A percentile compares a stretch with the other conserved stretches of the same genome.
Conservation (phyloP, 2,329 filamentous ascomycete species). For the Dryadomyces quercus-mongolicae region DNA sequence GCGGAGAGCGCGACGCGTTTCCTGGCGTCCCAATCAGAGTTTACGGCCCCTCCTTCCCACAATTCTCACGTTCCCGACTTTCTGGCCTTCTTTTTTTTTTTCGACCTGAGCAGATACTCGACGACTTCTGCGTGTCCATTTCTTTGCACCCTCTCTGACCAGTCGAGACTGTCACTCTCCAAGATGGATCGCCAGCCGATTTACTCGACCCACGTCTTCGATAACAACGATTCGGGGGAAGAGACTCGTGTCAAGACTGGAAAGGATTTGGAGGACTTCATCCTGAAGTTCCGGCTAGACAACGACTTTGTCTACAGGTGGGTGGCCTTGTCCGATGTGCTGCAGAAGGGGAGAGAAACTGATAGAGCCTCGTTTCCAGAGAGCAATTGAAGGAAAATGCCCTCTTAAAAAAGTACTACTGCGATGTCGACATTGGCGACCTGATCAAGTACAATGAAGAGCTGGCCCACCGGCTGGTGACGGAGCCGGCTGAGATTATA, state of each 20-base stretch:
- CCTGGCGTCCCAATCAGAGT: background rate
- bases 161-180: background rate
- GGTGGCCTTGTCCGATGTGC: too few relatives aligned
- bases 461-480: slow-evolving; percentile 77
- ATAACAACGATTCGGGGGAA: slow-evolving; percentile 50
- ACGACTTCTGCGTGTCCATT: background rate
- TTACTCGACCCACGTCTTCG: slow-evolving; percentile 74
- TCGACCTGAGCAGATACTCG: background rate
- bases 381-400: slow-evolving; percentile 95
- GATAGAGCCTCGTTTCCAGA: slow-evolving; percentile 38
- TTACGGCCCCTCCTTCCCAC: background rate
- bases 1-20: slow-evolving; percentile 12
- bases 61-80: background rate
- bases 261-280: slow-evolving; percentile 74
- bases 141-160: background rate
- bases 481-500: slow-evolving; percentile 84
- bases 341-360: background rate
- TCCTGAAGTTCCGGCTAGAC: slow-evolving; percentile 87
- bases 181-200: slow-evolving; percentile 80
- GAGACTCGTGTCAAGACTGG: slow-evolving; percentile 64
- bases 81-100: background rate
- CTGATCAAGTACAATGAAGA: slow-evolving; percentile 95
- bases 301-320: slow-evolving; percentile 92
- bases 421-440: slow-evolving; percentile 91
- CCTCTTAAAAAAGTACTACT: slow-evolving; percentile 85